Evolutionary conservation across 1,284 basidiomycete genomes (phyloP), one percentile per base, ranked within the genome.

Genomic region (Trametes versicolor): DNA sequence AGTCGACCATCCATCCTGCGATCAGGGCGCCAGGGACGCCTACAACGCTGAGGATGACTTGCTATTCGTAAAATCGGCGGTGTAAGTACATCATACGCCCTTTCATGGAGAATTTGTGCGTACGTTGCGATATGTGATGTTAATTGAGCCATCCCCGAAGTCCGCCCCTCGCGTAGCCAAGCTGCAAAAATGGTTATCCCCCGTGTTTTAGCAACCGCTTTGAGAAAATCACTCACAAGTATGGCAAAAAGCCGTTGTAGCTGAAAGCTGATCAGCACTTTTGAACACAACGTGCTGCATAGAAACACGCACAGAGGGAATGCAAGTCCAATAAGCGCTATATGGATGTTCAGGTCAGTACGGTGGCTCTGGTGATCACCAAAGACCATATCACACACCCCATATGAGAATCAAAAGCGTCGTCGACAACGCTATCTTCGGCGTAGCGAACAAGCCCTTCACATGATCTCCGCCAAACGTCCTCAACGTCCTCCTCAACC

Each of bases 281-380:
- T 19, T 32, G n/a, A n/a, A n/a, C n/a, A 2, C 12, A 32, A 9
- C 3, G 10, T 29, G 76, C 36, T 76, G 41, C n/a, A n/a, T n/a
- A n/a, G 4, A 17, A n/a, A n/a, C 2, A 43, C 82, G 74, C 56
- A 92, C 82, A 93, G 75, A 37, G 91, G 89, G 74, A 90, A 92
- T 2, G 90, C 90, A 13, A 93, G 84, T 4, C 91, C 91, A 64
- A 93, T 92, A 43, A 92, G 78, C 2, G 85, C 89, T 91, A 25
- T 21, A 17, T 50, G 17, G 13, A 43, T 1, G 3, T 6, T 6
- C 10, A 3, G 10, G n/a, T n/a, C n/a, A n/a, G n/a, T n/a, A n/a
- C n/a, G n/a, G n/a, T n/a, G n/a, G n/a, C n/a, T n/a, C 15, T 13
- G 25, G 12, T 2, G n/a, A n/a, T n/a, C n/a, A n/a, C n/a, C n/a